Percentiles rank a stretch among this genome's conserved stretches.
Conservation (phyloP, 768 basidiomycete genomes). For the Mycena kentingensis region DNA sequence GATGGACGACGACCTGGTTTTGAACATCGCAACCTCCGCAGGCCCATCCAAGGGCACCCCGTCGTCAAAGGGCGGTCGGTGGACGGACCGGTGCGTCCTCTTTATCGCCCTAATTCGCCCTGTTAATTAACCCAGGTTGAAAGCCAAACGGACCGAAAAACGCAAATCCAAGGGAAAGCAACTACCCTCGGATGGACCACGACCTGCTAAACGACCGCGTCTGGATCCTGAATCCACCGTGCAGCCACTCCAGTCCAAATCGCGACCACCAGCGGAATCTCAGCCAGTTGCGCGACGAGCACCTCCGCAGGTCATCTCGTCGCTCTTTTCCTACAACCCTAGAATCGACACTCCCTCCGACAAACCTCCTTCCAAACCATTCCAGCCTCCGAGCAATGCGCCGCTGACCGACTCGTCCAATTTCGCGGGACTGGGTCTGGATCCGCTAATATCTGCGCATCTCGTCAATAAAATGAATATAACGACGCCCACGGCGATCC, state of each 20-base stretch:
- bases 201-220: constrained; percentile 52
- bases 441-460: constrained; percentile 79
- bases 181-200: constrained; percentile 32
- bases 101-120: constrained; percentile 1
- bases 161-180: constrained; percentile 8
- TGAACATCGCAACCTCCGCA: constrained; percentile 62
- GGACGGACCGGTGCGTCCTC: constrained; percentile 70
- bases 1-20: constrained; percentile 58
- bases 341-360: constrained; percentile 51
- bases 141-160: constrained; percentile 65
- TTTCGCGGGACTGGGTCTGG: constrained; percentile 80
- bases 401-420: constrained; percentile 74
- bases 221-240: constrained; percentile 19
- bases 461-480: constrained; percentile 80
- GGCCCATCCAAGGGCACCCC: constrained; percentile 24
- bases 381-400: constrained; percentile 74
- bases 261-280: constrained; percentile 7
- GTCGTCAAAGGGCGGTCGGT: constrained; percentile 55
- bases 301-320: constrained; percentile 75
- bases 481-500: constrained; percentile 85
- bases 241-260: constrained; percentile 14
- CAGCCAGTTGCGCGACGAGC: constrained; percentile 23
- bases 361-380: constrained; percentile 25
- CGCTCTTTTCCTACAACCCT: constrained; percentile 85
- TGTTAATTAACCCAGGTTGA: constrained; percentile 50